phyloP scores from a whole-genome alignment of 768 basidiomycete species.

The Tricholoma terreum region DNA sequence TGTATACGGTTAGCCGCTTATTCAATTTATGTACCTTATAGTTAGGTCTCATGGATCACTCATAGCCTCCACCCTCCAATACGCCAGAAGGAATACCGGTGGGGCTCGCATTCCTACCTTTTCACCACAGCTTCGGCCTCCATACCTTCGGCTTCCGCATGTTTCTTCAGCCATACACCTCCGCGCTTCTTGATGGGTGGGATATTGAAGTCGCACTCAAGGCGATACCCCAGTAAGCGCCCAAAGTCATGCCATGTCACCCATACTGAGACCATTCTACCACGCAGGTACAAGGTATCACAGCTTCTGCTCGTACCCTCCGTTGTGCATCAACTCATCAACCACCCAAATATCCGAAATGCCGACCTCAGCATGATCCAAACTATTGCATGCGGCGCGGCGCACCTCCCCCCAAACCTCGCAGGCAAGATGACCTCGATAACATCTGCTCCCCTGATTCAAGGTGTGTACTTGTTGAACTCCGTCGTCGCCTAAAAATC shows the following conservation, averaged over 20 bases:
- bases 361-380: conserved; percentile 53
- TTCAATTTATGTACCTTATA: not conserved
- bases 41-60: not conserved
- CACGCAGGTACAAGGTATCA: conserved; percentile 52
- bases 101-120: conserved; percentile 56
- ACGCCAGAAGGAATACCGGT: conserved; percentile 47
- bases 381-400: conserved; percentile 51
- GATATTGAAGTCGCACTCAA: conserved; percentile 48
- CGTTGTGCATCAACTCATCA: conserved; percentile 59
- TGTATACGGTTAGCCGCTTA: conserved; percentile 35
- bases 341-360: conserved; percentile 46
- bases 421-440: conserved; percentile 37
- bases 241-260: not conserved
- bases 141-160: conserved; percentile 48
- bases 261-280: not conserved
- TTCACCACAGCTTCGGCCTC: conserved; percentile 69
- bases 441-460: conserved; percentile 32
- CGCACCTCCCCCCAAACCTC: conserved; percentile 62
- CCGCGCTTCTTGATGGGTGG: conserved; percentile 62
- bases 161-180: conserved; percentile 43
- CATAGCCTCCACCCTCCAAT: conserved; percentile 35
- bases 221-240: conserved; percentile 56
- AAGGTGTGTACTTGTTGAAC: conserved; percentile 40
- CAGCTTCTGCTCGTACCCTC: conserved; percentile 57
- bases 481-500: not conserved